phyloP scores from a whole-genome alignment of 2,329 filamentous ascomycete genomes.

The Neonectria sp. region DNA sequence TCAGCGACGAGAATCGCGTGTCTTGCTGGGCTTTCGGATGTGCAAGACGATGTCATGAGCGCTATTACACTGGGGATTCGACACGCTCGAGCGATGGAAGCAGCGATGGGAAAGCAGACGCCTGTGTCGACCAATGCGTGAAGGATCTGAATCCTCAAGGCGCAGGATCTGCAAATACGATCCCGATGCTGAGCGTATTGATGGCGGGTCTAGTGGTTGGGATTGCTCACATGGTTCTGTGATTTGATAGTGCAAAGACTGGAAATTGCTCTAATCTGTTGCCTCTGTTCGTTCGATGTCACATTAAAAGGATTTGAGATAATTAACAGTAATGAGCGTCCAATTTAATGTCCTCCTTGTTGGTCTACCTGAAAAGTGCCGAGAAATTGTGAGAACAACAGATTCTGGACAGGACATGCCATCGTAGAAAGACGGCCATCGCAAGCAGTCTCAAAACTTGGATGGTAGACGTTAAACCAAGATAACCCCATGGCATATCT shows the following conservation, averaged over 20 bases:
- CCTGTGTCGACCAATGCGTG: conserved; percentile 36
- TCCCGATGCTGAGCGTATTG: too few relatives aligned
- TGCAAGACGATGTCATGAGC: conserved; percentile 36
- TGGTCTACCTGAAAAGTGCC: background rate
- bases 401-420: background rate
- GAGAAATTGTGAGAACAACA: background rate
- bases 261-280: too few relatives aligned
- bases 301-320: too few relatives aligned
- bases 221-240: too few relatives aligned
- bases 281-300: too few relatives aligned
- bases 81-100: conserved; percentile 30
- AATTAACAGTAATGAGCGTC: background rate
- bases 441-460: background rate
- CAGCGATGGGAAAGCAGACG: conserved; percentile 24
- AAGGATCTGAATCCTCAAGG: conserved; percentile 35
- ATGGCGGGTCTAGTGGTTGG: too few relatives aligned
- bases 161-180: background rate
- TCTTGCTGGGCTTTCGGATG: conserved; percentile 42
- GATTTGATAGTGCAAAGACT: too few relatives aligned
- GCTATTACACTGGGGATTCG: conserved; percentile 38
- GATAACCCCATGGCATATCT: background rate
- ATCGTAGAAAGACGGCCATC: background rate
- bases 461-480: background rate
- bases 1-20: conserved; percentile 31
- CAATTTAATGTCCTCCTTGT: background rate